Evolutionary conservation across 208 protist species (phyloP), one percentile per base, ranked within the genome.

Genomic region (Balamuthia mandrillaris): DNA sequence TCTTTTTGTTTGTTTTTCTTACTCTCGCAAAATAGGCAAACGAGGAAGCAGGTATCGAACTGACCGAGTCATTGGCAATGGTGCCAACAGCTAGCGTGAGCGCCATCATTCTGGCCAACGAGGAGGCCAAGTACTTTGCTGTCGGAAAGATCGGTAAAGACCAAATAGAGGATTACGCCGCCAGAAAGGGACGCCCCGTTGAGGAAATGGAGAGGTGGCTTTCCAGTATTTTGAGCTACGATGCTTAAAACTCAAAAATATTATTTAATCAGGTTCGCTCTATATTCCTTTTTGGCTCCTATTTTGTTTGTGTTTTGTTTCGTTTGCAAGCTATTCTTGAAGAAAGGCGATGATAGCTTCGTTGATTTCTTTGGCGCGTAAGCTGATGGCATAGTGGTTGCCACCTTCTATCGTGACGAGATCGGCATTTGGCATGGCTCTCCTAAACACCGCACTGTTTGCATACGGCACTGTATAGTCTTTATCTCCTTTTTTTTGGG

Each of bases 11-110:
- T 70, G 21, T 18, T 78, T 56, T 56, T 56, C 24, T n/a, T n/a
- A n/a, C n/a, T n/a, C n/a, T n/a, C n/a, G n/a, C n/a, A n/a, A n/a
- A n/a, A n/a, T n/a, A 56, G 49, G n/a, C 37, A 37, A 21, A 58
- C 9, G 74, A 66, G 21, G 37, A 7, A 16, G 24, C 79, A 2
- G 94, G 93, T 37, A 96, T 97, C 81, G 61, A 82, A 61, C 89
- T 98, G 16, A 97, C 96, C n/a, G 96, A 98, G 66, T 95, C 91
- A 54, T 90, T 96, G 70, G 95, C 96, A 33, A 98, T 98, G 97
- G 77, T 94, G 27, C 97, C 97, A 9, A 94, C 95, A 29, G 96
- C 97, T 3, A 92, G 95, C 12, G 97, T 98, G 37, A 95, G 92
- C 65, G 97, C 94, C n/a, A 81, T 98, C 14, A 92, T 96, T 75